Conservation (phyloP, 106 monocot genomes). For the Dendrobium huoshanense region DNA sequence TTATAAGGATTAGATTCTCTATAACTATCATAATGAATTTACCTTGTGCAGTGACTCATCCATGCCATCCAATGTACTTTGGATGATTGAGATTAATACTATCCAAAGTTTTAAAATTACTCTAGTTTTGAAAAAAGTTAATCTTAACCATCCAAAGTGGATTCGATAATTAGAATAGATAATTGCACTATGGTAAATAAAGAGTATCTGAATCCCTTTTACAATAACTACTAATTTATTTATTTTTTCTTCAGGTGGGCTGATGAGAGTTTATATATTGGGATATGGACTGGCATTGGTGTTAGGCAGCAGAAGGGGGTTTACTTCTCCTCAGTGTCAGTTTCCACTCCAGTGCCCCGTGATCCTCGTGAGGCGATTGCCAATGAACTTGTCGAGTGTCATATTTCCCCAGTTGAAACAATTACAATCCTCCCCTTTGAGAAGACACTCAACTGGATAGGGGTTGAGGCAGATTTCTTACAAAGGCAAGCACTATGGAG, state of each 20-base stretch:
- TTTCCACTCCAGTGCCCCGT: conserved; percentile 19
- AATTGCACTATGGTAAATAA: no score
- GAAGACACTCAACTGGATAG: conserved; percentile 49
- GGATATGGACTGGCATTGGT: conserved; percentile 20
- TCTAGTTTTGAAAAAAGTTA: no score
- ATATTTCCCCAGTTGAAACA: conserved; percentile 36
- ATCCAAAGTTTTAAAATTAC: no score
- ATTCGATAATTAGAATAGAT: no score
- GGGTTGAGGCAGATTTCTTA: conserved; percentile 16
- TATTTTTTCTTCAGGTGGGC: conserved; percentile 25
- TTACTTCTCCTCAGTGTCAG: conserved; percentile 25
- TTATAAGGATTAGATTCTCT: no score
- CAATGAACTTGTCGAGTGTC: conserved; percentile 30
- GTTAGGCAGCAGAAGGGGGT: conserved; percentile 25
- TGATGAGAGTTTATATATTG: conserved; percentile 55
- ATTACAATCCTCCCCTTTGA: conserved; percentile 57
- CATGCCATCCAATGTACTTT: no score
- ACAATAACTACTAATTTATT: no score
- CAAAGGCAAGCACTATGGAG: conserved; percentile 29
- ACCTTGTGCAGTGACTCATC: no score
- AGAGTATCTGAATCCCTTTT: no score
- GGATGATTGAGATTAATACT: no score
- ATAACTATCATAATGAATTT: no score
- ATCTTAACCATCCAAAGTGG: no score
- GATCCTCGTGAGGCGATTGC: conserved; percentile 37